Evolutionary conservation across 441 rosid species (phyloP).

Genomic region (Aquilaria agallochum): DNA sequence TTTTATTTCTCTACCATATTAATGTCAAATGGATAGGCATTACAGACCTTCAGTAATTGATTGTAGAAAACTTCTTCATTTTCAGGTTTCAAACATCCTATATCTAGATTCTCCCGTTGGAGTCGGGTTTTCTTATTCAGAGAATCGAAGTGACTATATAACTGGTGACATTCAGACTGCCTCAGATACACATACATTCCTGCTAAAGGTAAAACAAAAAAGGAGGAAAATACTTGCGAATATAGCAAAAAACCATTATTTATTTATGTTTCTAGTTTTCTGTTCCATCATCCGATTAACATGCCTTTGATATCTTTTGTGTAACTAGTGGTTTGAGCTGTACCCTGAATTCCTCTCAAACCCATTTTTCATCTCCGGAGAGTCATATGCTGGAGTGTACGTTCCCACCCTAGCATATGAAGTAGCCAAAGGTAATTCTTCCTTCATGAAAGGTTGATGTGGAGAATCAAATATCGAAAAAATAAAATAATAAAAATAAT

Average conservation of each 20-base stretch:
- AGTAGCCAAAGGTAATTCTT: conserved; percentile 57
- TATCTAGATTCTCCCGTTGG: conserved; percentile 87
- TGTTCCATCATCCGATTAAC: neutral
- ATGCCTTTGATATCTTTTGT: conserved; percentile 12
- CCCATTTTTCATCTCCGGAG: conserved; percentile 80
- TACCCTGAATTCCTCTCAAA: conserved; percentile 79
- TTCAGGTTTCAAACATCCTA: conserved; percentile 71
- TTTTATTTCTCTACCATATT: neutral
- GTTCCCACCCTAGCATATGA: conserved; percentile 79
- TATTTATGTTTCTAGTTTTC: neutral
- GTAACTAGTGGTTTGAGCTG: conserved; percentile 72
- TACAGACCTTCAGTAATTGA: neutral
- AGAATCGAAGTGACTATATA: conserved; percentile 42
- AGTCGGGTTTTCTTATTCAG: conserved; percentile 83
- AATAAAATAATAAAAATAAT: neutral
- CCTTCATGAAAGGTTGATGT: conserved; percentile 6
- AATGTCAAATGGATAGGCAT: too few species aligned
- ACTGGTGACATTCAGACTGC: conserved; percentile 71
- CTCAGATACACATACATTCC: conserved; percentile 61
- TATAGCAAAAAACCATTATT: neutral
- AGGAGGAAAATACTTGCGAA: conserved; percentile 1
- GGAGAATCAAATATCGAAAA: neutral
- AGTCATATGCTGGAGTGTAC: conserved; percentile 88
- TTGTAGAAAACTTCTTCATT: conserved; percentile 3
- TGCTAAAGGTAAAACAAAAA: conserved; percentile 47